A percentile compares a stretch with the other conserved stretches of the same genome.
Conservation (phyloP, 495 filamentous ascomycete species). For the Aspergillus asperescens region DNA sequence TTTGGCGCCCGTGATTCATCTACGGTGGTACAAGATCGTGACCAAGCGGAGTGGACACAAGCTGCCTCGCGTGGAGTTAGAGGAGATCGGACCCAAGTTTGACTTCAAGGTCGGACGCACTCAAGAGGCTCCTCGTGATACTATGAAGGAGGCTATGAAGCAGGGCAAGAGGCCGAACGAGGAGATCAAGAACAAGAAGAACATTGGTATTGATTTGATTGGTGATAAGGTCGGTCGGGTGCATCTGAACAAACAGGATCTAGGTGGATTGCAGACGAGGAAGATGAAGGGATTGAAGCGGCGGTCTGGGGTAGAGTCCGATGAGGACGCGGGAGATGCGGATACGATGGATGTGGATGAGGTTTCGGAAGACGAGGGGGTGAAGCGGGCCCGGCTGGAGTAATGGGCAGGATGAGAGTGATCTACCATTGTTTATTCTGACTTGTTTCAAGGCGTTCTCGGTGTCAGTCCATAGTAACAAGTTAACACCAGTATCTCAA, state of each 20-base stretch:
- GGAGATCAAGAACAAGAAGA: constrained; percentile 76
- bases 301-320: constrained; percentile 50
- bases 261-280: constrained; percentile 80
- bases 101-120: constrained; percentile 83
- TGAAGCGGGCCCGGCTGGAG: constrained; percentile 35
- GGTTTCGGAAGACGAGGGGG: constrained; percentile 36
- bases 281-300: constrained; percentile 99
- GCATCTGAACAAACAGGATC: constrained; percentile 87
- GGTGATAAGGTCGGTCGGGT: constrained; percentile 95
- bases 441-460: constrained; percentile 31
- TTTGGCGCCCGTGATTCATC: constrained; percentile 64
- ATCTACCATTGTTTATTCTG: constrained; percentile 8
- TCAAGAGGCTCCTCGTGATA: constrained; percentile 67
- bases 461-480: not conserved
- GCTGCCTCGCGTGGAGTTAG: constrained; percentile 83
- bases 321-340: constrained; percentile 35
- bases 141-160: constrained; percentile 87
- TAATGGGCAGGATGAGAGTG: constrained; percentile 18
- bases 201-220: constrained; percentile 81
- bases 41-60: constrained; percentile 84
- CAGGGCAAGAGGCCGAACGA: constrained; percentile 63
- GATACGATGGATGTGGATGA: constrained; percentile 46
- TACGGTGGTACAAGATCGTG: constrained; percentile 76
- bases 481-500: not conserved
- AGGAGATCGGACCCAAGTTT: constrained; percentile 93